phyloP scores from a whole-genome alignment of 441 rosid species.

The Aleurites moluccanus region DNA sequence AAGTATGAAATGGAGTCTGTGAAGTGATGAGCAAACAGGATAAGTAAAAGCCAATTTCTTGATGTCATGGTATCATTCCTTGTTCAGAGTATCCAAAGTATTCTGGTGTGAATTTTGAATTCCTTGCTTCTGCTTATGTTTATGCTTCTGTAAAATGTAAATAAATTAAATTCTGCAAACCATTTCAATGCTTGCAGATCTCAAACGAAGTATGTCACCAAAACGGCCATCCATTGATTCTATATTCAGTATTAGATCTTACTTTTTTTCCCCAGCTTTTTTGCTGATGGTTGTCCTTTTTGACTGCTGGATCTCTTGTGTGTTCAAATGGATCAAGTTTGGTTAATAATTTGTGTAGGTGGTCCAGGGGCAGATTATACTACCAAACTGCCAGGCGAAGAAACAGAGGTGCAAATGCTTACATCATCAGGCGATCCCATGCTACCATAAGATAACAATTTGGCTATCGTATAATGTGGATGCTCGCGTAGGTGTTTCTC shows the following conservation, averaged over 20 bases:
- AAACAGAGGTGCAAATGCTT: conserved; percentile 61
- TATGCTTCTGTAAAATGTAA: not conserved
- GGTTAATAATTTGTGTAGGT: conserved; percentile 41
- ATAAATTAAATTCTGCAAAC: conserved; percentile 17
- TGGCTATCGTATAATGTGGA: conserved; percentile 8
- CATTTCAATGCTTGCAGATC: conserved; percentile 34
- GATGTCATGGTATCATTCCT: not conserved
- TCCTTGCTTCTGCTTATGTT: conserved; percentile 17
- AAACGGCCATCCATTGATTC: conserved; percentile 35
- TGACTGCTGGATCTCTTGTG: not conserved
- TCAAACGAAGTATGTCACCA: conserved; percentile 38
- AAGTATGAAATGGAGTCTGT: not conserved
- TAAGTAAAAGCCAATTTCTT: not conserved
- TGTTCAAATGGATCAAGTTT: conserved; percentile 11
- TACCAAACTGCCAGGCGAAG: conserved; percentile 44
- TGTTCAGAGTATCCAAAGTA: conserved; percentile 1
- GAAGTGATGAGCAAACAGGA: not conserved
- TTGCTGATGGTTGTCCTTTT: conserved; percentile 1
- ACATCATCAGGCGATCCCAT: conserved; percentile 60
- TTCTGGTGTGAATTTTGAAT: conserved; percentile 7
- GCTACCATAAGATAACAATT: conserved; percentile 20
- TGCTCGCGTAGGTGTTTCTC: conserved; percentile 22
- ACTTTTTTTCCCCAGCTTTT: not conserved
- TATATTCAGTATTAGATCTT: conserved; percentile 35
- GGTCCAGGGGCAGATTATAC: conserved; percentile 47